Evolutionary conservation across 176 grass and related monocot genomes (phyloP).

Genomic region (Aegilops longissima): DNA sequence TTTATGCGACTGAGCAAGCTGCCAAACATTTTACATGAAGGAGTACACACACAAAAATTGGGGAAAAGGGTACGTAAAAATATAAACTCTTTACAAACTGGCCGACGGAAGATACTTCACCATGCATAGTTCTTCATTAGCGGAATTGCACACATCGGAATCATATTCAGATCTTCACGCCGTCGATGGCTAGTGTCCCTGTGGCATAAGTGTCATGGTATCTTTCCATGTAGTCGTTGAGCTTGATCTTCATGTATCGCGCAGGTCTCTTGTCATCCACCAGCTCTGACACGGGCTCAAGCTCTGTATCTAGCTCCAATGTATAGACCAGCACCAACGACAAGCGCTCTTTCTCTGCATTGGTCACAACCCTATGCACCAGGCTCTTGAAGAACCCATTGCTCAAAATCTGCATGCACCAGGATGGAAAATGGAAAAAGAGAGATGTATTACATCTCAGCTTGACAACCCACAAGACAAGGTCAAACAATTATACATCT

Average conservation of each 20-base stretch:
- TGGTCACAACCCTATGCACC: slow-evolving; percentile 44
- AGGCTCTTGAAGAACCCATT: slow-evolving; percentile 46
- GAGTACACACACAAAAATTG: neutral
- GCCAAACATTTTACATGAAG: neutral
- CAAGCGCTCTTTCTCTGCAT: neutral
- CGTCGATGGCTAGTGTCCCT: neutral
- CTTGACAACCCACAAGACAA: neutral
- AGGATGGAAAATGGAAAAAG: neutral
- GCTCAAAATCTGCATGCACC: slow-evolving; percentile 33
- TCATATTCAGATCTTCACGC: neutral
- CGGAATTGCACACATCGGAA: neutral
- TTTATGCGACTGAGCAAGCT: neutral
- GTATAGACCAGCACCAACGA: neutral
- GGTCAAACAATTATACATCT: neutral
- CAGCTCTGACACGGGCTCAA: neutral
- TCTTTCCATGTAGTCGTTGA: neutral
- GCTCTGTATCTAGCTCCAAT: neutral
- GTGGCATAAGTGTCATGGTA: neutral
- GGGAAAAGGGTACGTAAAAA: neutral
- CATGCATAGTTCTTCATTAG: neutral
- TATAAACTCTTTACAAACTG: neutral
- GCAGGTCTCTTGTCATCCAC: neutral
- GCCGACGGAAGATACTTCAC: neutral
- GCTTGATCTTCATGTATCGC: neutral
- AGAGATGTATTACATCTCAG: neutral